Evolutionary conservation across 2,329 filamentous ascomycete species (phyloP).

Genomic region (Parasarocladium wereldwijsianum): DNA sequence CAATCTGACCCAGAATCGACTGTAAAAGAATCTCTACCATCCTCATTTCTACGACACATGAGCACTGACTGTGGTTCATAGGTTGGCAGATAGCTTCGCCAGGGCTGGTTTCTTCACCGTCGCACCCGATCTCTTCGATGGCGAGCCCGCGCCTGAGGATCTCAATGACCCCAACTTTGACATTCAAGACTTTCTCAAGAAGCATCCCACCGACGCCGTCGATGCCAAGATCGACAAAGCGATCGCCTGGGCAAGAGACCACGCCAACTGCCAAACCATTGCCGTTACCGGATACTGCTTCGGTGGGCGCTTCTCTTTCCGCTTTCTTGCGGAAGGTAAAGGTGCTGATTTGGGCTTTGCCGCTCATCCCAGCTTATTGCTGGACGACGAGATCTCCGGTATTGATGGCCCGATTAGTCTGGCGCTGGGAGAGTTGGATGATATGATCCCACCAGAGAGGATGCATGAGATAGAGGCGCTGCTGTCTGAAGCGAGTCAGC

Average conservation of each 20-base stretch:
- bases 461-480: slow-evolving; percentile 38
- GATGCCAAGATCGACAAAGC: slow-evolving; percentile 12
- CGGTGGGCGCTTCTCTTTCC: slow-evolving; percentile 39
- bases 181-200: slow-evolving; percentile 16
- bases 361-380: slow-evolving; percentile 45
- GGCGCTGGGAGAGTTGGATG: slow-evolving; percentile 35
- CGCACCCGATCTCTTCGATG: slow-evolving; percentile 13
- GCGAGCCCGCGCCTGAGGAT: slow-evolving; percentile 9
- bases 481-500: slow-evolving; percentile 28
- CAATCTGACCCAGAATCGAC: slow-evolving; percentile 8
- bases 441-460: slow-evolving; percentile 33
- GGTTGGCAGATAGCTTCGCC: slow-evolving; percentile 13
- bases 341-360: slow-evolving; percentile 39
- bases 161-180: slow-evolving; percentile 9
- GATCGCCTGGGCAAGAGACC: slow-evolving; percentile 17
- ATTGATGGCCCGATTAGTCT: slow-evolving; percentile 38
- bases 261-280: slow-evolving; percentile 29
- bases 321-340: slow-evolving; percentile 33
- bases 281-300: slow-evolving; percentile 46
- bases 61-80: slow-evolving; percentile 5
- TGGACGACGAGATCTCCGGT: slow-evolving; percentile 36
- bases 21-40: slow-evolving; percentile 2
- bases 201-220: slow-evolving; percentile 18
- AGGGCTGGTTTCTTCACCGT: slow-evolving; percentile 13
- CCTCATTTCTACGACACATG: not conserved